These are phyloP conservation scores for Ophiocordyceps camponoti-leonardi DNA, from an alignment of 2,329 filamentous ascomycete genomes.

Conservation along the genomic window DNA sequence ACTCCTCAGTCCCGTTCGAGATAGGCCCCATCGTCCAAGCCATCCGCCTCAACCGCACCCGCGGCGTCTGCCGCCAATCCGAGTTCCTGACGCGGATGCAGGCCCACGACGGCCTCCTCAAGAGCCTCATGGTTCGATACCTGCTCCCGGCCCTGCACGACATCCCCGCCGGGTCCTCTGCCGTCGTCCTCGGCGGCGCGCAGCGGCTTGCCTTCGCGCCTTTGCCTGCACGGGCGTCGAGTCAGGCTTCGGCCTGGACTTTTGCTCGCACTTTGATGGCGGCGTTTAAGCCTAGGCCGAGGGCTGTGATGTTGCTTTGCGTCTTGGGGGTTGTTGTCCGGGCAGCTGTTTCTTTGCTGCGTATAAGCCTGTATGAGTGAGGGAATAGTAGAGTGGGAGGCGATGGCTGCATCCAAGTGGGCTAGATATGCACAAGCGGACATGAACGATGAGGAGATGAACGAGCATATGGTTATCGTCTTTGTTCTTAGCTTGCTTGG, in stretches of 20 bases:
- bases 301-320: not conserved
- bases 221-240: not conserved
- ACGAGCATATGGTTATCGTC: too few relatives aligned
- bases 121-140: conserved; percentile 2
- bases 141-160: conserved; percentile 4
- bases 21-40: not conserved
- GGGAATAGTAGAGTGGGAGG: too few relatives aligned
- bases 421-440: too few relatives aligned
- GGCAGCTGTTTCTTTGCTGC: not conserved
- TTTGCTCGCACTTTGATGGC: not conserved
- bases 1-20: not conserved
- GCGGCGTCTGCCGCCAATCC: conserved; percentile 2
- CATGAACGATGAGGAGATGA: too few relatives aligned
- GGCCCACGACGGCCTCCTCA: conserved; percentile 2
- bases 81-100: conserved; percentile 6
- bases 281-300: not conserved
- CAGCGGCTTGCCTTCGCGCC: not conserved
- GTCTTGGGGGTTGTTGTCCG: not conserved
- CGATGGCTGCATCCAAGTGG: too few relatives aligned
- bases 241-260: not conserved
- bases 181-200: not conserved
- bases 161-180: conserved; percentile 3
- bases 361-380: not conserved
- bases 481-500: too few relatives aligned
- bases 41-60: not conserved